Base-by-base conservation (phyloP, 2,329 filamentous ascomycete species). In the Chrysoporthe puriensis region DNA sequence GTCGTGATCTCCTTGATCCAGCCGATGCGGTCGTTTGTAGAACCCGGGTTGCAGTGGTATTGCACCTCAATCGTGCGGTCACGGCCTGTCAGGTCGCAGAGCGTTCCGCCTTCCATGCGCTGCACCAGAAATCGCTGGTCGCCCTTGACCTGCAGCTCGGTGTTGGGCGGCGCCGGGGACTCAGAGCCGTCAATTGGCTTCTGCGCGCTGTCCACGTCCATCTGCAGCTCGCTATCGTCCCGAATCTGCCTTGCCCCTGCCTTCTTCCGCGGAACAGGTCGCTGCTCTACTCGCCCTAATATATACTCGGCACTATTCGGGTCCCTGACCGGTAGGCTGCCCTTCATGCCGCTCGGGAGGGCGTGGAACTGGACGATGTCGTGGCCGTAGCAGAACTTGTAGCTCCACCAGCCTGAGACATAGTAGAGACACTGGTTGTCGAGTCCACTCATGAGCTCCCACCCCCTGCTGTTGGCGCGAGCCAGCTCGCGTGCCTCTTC, bases 1-100 rank as follows among this genome's bases (percentile, higher is more conserved):
- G 93, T 97, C 2, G 91, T 91, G 1, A 95, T 88, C 77, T 97
- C 94, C 78, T 97, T 97, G 79, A 97, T 96, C 88, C 93, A 94
- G 56, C 90, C 91, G 73, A 97, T 97, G 60, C 90, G 88, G 76
- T 97, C 90, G 59, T 82, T 84, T 2, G 87, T 87, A 43, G 89
- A 84, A 61, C 91, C 90, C 0, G 92, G 93, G 73, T 92, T 90
- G 80, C 94, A 97, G 76, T 89, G 87, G 72, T 89, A 89, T 73
- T 93, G 91, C 11, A 97, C 88, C 78, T 97, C 94, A 71, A 97
- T 91, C 72, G 90, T 93, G 62, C 94, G 88, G 70, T 92, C 88
- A 68, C 90, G 88, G 43, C 91, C 91, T 1, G 94, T 97, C 73
- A 97, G 80, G 77, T 97, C 94, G 78, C 94, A 97, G 34, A 90